These are phyloP conservation scores for Gigaspora rosea DNA, from an alignment of 192 early-diverging fungal genomes.

Conservation along the genomic window DNA sequence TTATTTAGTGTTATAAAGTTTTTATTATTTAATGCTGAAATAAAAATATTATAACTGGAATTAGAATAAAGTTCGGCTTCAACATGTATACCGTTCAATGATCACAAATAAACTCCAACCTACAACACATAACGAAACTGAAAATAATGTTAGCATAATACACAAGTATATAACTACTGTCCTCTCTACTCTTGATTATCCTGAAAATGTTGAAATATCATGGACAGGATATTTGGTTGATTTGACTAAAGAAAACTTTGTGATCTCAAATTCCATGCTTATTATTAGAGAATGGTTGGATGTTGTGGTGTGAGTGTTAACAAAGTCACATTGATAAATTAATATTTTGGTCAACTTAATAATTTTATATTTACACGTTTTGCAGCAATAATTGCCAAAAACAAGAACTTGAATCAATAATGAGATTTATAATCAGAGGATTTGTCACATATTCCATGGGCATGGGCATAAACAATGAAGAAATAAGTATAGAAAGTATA, in stretches of 20 bases:
- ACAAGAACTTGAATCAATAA: neutral
- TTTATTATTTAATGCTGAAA: too few relatives aligned
- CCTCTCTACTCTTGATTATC: neutral
- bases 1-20: neutral
- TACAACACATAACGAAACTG: neutral
- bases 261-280: constrained; percentile 6
- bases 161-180: neutral
- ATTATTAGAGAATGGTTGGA: constrained; percentile 23
- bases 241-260: constrained; percentile 5
- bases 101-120: neutral
- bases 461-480: too few relatives aligned
- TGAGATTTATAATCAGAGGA: constrained; percentile 2
- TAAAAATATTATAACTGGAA: neutral
- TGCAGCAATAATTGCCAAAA: too few relatives aligned
- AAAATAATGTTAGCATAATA: neutral
- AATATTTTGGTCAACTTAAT: too few relatives aligned
- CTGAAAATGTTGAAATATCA: neutral
- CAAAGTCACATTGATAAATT: too few relatives aligned
- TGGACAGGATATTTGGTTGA: constrained; percentile 24
- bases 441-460: neutral
- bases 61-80: constrained; percentile 27
- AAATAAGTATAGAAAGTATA: neutral
- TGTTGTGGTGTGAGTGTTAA: constrained; percentile 3
- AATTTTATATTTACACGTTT: too few relatives aligned
- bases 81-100: constrained; percentile 18